Evolutionary conservation across 192 early-diverging fungal genomes (phyloP).

Genomic region (Entomortierella beljakovae): DNA sequence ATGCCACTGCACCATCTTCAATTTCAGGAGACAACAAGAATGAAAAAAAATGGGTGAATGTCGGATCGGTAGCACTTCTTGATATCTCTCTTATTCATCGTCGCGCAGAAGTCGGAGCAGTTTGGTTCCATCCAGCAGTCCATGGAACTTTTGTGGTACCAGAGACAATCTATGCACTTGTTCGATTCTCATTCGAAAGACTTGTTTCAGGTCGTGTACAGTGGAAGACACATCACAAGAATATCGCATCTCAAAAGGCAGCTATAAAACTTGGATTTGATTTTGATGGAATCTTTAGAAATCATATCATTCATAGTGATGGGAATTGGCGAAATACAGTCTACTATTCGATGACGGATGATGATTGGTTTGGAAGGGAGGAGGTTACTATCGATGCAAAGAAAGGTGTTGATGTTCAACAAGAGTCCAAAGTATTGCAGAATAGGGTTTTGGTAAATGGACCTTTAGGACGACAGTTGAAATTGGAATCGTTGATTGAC

Average conservation of each 20-base stretch:
- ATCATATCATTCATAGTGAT: conserved; percentile 50
- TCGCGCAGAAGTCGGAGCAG: conserved; percentile 21
- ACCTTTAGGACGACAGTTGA: conserved; percentile 5
- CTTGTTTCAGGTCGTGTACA: conserved; percentile 44
- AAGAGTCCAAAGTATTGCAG: not conserved
- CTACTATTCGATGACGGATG: conserved; percentile 50
- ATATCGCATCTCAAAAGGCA: conserved; percentile 57
- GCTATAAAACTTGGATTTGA: conserved; percentile 53
- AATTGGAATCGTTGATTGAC: conserved; percentile 21
- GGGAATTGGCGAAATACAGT: conserved; percentile 38
- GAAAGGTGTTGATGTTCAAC: not conserved
- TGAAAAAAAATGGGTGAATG: conserved; percentile 27
- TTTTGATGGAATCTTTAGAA: conserved; percentile 33
- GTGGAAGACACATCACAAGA: conserved; percentile 56
- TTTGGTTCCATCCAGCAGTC: conserved; percentile 49
- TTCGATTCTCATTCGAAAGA: conserved; percentile 35
- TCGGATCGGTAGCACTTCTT: conserved; percentile 34
- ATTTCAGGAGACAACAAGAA: not conserved
- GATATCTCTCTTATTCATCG: conserved; percentile 28
- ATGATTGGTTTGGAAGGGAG: conserved; percentile 48
- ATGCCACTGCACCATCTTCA: conserved; percentile 6
- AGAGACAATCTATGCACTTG: conserved; percentile 34
- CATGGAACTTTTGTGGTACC: conserved; percentile 46
- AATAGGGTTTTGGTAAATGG: not conserved
- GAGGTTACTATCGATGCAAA: conserved; percentile 14